These are phyloP conservation scores for Globisporangium cylindrosporum DNA, from an alignment of 352 stramenopile genomes.

Conservation along the genomic window DNA sequence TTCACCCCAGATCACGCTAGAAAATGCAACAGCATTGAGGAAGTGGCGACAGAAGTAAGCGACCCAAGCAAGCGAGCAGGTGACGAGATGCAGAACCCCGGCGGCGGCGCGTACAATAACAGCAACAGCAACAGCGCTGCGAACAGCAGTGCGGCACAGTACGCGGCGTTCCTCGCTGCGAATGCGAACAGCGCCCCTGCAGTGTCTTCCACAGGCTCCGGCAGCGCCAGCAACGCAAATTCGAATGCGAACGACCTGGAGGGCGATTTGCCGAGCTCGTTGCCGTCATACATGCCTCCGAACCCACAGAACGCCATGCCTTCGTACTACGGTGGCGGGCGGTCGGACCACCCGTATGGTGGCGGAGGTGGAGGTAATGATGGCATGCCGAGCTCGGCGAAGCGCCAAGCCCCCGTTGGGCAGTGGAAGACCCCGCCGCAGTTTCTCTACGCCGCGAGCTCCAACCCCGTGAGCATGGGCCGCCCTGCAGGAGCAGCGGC, in stretches of 20 bases:
- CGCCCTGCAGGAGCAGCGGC: background rate
- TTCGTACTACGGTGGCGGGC: conserved; percentile 33
- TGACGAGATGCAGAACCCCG: conserved; percentile 21
- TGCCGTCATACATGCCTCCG: conserved; percentile 71
- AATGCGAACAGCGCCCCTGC: conserved; percentile 4
- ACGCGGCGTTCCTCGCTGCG: conserved; percentile 14
- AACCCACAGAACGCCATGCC: conserved; percentile 11
- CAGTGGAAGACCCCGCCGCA: conserved; percentile 69
- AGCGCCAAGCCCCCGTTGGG: conserved; percentile 45
- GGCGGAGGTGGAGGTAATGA: background rate
- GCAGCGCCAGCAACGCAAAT: background rate
- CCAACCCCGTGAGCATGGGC: background rate
- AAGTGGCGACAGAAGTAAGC: background rate
- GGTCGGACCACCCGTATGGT: background rate
- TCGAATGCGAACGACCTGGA: conserved; percentile 27
- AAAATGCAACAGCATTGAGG: background rate
- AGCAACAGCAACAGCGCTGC: conserved; percentile 13
- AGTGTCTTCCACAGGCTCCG: background rate
- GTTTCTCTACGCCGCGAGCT: conserved; percentile 36
- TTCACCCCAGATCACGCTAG: background rate
- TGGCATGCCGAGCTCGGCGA: conserved; percentile 24
- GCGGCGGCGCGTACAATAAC: conserved; percentile 15
- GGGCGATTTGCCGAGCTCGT: conserved; percentile 63
- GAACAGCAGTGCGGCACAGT: conserved; percentile 13
- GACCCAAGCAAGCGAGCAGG: background rate